Evolutionary conservation across 192 early-diverging fungal genomes (phyloP), one percentile per base, ranked within the genome.

Genomic region (Phycomyces nitens): DNA sequence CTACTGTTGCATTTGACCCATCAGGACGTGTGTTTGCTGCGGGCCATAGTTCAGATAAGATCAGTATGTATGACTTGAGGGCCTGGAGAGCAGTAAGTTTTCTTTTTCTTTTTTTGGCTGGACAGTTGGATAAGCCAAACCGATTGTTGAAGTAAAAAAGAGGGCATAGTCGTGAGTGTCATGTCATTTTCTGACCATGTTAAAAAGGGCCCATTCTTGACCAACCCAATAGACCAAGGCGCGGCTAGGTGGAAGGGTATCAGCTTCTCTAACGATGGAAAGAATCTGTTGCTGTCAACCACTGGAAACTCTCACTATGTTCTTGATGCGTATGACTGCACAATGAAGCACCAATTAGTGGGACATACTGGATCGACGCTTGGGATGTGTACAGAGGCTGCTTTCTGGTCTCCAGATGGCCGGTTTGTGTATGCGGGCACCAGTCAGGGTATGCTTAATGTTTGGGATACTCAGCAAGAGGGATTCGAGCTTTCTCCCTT

Each of bases 11-110:
- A 0, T 94, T 85, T 61, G 95, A 98, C 72, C 91, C 87, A 1
- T 81, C 84, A 4, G 93, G 91, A 2, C 68, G 84, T 20, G 86
- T 95, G 0, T 89, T 96, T 80, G 92, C 87, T 5, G 78, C 87
- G 34, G 81, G 77, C 5, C 61, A 82, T 1, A 80, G 75, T 15
- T 78, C 77, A 11, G 66, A 60, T 22, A 77, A 70, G 0, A 70
- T 95, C 10, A 71, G 82, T 24, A 67, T 98, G 21, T 94, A 90
- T 47, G 92, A 94, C 64, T 70, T 85, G n/a, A 76, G 82, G 38
- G 80, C 44, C 12, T 47, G 44, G 44, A 47, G 44, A 47, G 44
- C 44, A 11, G 44, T 47, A 47, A 47, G 44, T 47, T 18, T 47
- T 14, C 85, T 15, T 80, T 84, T 68, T 77, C 83, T n/a, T n/a